Evolutionary conservation across 805 yeast species (phyloP), one percentile per base, ranked within the genome.

Genomic region (Suhomyces xylopsoci): DNA sequence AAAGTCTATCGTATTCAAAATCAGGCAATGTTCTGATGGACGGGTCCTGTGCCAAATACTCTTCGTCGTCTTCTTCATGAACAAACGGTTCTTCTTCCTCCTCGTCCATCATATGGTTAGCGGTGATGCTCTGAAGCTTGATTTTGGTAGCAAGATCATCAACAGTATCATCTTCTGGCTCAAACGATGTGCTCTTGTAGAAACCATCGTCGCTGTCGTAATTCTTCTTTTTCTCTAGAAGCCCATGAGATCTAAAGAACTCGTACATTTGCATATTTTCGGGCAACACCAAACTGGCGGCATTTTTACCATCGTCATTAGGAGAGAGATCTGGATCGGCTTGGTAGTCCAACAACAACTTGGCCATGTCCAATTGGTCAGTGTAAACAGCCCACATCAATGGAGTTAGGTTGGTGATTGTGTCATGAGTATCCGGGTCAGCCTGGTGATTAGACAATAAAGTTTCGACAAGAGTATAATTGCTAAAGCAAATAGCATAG

Each of bases 311-410:
- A 48, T 67, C 73, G 2, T 58, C 60, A 14, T 64, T 51, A 2
- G 67, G 65, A 34, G 68, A 64, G 46, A 79, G 68, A 41, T 78
- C 74, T 1, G 84, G 82, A 54, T 85, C 87, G 0, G 92, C 93
- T 36, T 85, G 87, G 52, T 77, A 76, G 43, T 81, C 81, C 50
- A 90, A 67, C 53, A 90, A 69, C 51, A 78, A 68, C 46, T 81
- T 79, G 14, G 82, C 84, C 45, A 86, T 76, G 10, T 78, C 76
- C 53, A 79, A 66, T 50, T 82, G 81, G 50, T 83, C 80, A 58
- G 85, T 76, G 58, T 84, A 80, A 3, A 89, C 82, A 0, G 96
- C 92, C 96, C 96, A 90, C 94, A 88, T 89, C 45, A 88, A 67
- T 9, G 97, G 90, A 0, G 90, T 80, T 66, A 82, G 84, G 38